Conservation (phyloP, 75 land plant species). For the Isoetes taiwanensis region DNA sequence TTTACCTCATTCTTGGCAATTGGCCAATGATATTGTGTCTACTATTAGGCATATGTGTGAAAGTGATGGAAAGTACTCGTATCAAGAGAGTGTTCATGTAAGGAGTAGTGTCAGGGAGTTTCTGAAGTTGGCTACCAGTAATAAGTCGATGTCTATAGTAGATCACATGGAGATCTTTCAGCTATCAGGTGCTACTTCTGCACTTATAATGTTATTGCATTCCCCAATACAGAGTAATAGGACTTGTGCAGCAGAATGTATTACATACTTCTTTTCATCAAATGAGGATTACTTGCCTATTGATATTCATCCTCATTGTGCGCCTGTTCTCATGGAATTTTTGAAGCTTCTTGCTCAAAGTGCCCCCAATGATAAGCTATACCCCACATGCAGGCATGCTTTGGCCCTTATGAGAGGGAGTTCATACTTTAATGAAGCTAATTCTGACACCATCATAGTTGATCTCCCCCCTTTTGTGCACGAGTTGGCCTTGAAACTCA, state of each 20-base stretch:
- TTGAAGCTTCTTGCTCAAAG: slow-evolving; percentile 48
- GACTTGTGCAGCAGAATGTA: slow-evolving; percentile 43
- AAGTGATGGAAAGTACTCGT: not conserved
- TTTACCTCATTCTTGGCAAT: slow-evolving; percentile 62
- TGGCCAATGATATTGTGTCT: slow-evolving; percentile 45
- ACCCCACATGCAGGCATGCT: slow-evolving; percentile 45
- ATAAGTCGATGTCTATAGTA: slow-evolving; percentile 16
- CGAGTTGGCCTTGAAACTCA: slow-evolving; percentile 40
- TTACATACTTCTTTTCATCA: slow-evolving; percentile 37
- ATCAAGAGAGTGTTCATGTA: slow-evolving; percentile 12
- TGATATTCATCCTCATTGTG: slow-evolving; percentile 25
- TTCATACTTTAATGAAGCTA: slow-evolving; percentile 15
- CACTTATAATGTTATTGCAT: slow-evolving; percentile 51
- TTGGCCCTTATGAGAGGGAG: slow-evolving; percentile 46
- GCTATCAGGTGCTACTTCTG: slow-evolving; percentile 43
- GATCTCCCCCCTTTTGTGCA: slow-evolving; percentile 62
- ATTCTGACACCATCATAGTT: slow-evolving; percentile 21
- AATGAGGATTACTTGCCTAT: slow-evolving; percentile 27
- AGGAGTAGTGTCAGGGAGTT: slow-evolving; percentile 33
- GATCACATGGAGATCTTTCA: slow-evolving; percentile 55
- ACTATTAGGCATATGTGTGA: slow-evolving; percentile 22
- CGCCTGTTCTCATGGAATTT: slow-evolving; percentile 59
- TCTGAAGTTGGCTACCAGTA: slow-evolving; percentile 23
- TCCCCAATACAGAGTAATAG: slow-evolving; percentile 29
- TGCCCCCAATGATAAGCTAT: slow-evolving; percentile 39